Evolutionary conservation across 75 land plant species (phyloP).

Genomic region (Larix kaempferi): DNA sequence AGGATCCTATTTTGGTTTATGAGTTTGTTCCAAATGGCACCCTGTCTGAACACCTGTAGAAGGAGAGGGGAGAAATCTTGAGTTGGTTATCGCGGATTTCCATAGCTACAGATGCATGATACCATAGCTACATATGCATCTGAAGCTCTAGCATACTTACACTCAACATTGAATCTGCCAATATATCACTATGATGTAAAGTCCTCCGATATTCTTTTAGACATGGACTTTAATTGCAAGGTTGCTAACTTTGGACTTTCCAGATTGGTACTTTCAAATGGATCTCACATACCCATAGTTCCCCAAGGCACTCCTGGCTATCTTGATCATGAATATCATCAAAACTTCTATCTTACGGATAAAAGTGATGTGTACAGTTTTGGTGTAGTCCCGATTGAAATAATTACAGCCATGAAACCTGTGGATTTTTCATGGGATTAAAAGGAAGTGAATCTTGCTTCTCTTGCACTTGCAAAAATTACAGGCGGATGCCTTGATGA

Average conservation of each 20-base stretch:
- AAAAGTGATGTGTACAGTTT: conserved; percentile 26
- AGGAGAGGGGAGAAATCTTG: neutral
- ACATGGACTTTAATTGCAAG: conserved; percentile 14
- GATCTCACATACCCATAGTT: conserved; percentile 13
- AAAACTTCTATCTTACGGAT: conserved; percentile 16
- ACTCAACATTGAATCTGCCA: conserved; percentile 9
- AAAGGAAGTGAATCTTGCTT: conserved; percentile 28
- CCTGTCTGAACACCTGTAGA: neutral
- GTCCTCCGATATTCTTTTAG: conserved; percentile 20
- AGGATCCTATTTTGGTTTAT: conserved; percentile 24
- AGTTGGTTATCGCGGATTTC: conserved; percentile 13
- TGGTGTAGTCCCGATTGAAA: conserved; percentile 30
- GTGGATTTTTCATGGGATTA: conserved; percentile 33
- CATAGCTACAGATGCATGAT: conserved; percentile 15
- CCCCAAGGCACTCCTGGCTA: conserved; percentile 39
- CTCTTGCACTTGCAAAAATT: conserved; percentile 28
- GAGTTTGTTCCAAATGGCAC: conserved; percentile 34
- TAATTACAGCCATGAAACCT: conserved; percentile 35
- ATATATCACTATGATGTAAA: conserved; percentile 23
- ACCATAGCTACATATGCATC: too few species aligned
- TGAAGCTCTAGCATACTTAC: conserved; percentile 19
- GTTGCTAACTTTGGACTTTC: conserved; percentile 23
- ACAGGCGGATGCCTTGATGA: conserved; percentile 25
- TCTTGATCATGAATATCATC: conserved; percentile 18
- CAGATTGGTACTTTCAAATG: conserved; percentile 11